These are phyloP conservation scores for Amphibolis antarctica DNA, from an alignment of 106 monocot species.

Conservation along the genomic window DNA sequence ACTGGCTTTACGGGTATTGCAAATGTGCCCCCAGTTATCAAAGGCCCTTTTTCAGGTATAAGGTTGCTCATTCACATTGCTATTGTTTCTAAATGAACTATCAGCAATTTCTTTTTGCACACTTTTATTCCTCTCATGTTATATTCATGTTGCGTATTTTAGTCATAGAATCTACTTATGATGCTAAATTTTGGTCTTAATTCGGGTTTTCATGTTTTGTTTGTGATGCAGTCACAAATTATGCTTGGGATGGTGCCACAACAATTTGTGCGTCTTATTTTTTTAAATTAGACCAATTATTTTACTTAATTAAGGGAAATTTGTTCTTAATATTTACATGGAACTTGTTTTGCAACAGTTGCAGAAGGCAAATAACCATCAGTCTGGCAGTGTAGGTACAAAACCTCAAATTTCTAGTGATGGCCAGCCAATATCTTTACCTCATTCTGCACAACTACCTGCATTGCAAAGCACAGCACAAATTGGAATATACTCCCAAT, in stretches of 20 bases:
- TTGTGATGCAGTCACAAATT: slow-evolving; percentile 60
- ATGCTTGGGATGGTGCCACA: slow-evolving; percentile 82
- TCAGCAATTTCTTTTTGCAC: background rate
- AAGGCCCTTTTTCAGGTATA: slow-evolving; percentile 93
- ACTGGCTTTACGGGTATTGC: slow-evolving; percentile 40
- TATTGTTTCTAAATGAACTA: background rate
- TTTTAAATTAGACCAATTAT: background rate
- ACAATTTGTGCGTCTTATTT: slow-evolving; percentile 47
- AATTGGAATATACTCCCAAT: slow-evolving; percentile 17
- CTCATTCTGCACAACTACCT: slow-evolving; percentile 25
- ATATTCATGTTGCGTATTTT: no score
- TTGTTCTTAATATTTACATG: slow-evolving; percentile 1
- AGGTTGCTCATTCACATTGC: background rate
- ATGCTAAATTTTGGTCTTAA: background rate
- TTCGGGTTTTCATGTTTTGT: background rate
- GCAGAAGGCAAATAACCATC: slow-evolving; percentile 48
- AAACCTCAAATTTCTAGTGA: slow-evolving; percentile 18
- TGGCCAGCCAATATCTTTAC: slow-evolving; percentile 11
- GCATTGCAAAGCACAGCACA: slow-evolving; percentile 20
- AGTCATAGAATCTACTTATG: no score
- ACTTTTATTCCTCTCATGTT: background rate
- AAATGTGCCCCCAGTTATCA: slow-evolving; percentile 38
- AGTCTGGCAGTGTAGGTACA: slow-evolving; percentile 16
- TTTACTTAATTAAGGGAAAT: background rate
- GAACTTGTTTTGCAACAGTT: slow-evolving; percentile 34